These are phyloP conservation scores for Sporothrix pseudoabietina DNA, from an alignment of 2,329 filamentous ascomycete genomes.

Conservation along the genomic window DNA sequence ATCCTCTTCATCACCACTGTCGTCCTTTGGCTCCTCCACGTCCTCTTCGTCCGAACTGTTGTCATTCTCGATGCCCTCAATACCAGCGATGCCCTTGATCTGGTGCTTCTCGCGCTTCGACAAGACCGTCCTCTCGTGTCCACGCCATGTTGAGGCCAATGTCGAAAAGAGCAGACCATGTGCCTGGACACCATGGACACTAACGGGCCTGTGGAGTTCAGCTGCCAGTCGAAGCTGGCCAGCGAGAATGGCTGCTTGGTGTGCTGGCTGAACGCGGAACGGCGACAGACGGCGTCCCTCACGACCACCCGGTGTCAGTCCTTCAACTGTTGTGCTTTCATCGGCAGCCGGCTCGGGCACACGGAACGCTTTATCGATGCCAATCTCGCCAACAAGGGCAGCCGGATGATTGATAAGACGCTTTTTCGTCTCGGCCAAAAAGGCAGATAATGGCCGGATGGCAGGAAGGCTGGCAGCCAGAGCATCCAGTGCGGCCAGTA, in stretches of 20 bases:
- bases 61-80: conserved; percentile 39
- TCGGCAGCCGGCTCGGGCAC: conserved; percentile 59
- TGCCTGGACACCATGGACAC: conserved; percentile 73
- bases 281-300: conserved; percentile 69
- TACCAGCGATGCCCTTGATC: conserved; percentile 48
- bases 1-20: conserved; percentile 34
- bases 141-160: conserved; percentile 68
- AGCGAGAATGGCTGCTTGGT: conserved; percentile 67
- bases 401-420: conserved; percentile 58
- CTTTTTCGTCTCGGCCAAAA: conserved; percentile 51
- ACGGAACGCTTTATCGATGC: conserved; percentile 75
- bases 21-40: conserved; percentile 40
- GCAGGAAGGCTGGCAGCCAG: conserved; percentile 58
- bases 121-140: conserved; percentile 63
- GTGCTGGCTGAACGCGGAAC: conserved; percentile 66
- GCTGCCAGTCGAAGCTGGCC: conserved; percentile 73
- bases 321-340: conserved; percentile 44
- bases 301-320: conserved; percentile 67
- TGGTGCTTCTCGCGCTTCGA: conserved; percentile 61
- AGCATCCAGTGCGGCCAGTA: conserved; percentile 44
- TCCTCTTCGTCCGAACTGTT: conserved; percentile 39
- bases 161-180: conserved; percentile 71
- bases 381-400: conserved; percentile 75
- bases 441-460: conserved; percentile 56
- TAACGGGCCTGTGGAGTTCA: conserved; percentile 65